phyloP scores from a whole-genome alignment of 2,329 filamentous ascomycete genomes.

The Claviceps purpurea region DNA sequence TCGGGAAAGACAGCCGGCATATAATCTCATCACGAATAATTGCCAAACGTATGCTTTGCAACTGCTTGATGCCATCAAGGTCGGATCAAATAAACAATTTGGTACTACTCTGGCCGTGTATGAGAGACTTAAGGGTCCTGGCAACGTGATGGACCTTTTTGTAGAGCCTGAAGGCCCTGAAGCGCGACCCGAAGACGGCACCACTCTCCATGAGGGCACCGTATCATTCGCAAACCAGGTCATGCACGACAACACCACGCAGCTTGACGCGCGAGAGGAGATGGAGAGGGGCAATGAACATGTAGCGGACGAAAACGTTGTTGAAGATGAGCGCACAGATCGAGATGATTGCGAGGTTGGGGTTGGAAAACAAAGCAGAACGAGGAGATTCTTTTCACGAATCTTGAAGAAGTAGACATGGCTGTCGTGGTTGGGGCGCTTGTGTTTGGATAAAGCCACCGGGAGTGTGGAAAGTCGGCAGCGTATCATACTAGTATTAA shows the following conservation, averaged over 20 bases:
- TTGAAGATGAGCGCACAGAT: conserved; percentile 3
- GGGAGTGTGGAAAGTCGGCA: too few relatives aligned
- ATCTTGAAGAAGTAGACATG: conserved; percentile 5
- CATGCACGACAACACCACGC: conserved; percentile 40
- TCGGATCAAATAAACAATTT: conserved; percentile 35
- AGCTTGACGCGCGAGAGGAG: conserved; percentile 30
- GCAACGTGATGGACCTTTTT: conserved; percentile 40
- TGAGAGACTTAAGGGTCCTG: conserved; percentile 33
- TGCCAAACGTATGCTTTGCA: conserved; percentile 43
- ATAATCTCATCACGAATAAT: conserved; percentile 48
- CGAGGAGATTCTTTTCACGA: conserved; percentile 6
- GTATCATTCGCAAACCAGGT: conserved; percentile 36
- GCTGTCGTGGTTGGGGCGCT: neutral
- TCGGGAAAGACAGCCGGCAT: conserved; percentile 31
- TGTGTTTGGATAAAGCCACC: neutral
- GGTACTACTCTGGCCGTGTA: conserved; percentile 41
- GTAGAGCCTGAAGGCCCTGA: neutral
- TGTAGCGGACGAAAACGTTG: conserved; percentile 5
- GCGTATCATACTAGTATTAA: too few relatives aligned
- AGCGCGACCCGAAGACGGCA: conserved; percentile 14
- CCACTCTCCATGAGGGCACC: conserved; percentile 18
- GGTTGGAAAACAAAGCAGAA: neutral
- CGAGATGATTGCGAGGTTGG: neutral
- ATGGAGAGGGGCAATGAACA: conserved; percentile 9
- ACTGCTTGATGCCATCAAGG: conserved; percentile 40